Evolutionary conservation across 2,329 filamentous ascomycete genomes (phyloP).

Genomic region (Epichloe typhina): DNA sequence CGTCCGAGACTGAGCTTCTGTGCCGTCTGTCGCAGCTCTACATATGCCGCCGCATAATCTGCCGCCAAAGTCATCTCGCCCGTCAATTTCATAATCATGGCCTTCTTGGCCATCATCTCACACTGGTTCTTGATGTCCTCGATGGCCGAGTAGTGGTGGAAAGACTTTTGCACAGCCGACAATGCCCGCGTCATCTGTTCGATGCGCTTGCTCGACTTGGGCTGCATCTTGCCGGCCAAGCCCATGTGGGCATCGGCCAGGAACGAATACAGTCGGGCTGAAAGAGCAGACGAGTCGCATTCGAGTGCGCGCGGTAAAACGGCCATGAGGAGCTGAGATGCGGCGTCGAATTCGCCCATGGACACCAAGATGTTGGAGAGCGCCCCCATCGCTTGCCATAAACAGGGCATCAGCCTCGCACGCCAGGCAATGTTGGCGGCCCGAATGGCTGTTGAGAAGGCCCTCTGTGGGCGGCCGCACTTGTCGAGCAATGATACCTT

Average conservation of each 20-base stretch:
- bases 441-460: constrained; percentile 63
- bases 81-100: constrained; percentile 57
- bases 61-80: constrained; percentile 52
- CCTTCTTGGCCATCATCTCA: constrained; percentile 72
- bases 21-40: constrained; percentile 37
- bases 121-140: constrained; percentile 57
- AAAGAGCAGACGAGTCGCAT: constrained; percentile 47
- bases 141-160: constrained; percentile 49
- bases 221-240: constrained; percentile 43
- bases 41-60: constrained; percentile 52
- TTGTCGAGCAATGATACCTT: constrained; percentile 60
- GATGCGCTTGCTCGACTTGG: constrained; percentile 31
- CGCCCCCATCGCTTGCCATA: constrained; percentile 61
- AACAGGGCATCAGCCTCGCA: constrained; percentile 50
- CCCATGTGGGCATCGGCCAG: constrained; percentile 73
- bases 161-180: constrained; percentile 48
- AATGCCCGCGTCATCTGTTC: constrained; percentile 47
- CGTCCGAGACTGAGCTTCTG: constrained; percentile 16
- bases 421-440: constrained; percentile 63
- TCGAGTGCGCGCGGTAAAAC: constrained; percentile 68
- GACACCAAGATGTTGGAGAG: constrained; percentile 57
- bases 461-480: constrained; percentile 56
- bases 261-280: constrained; percentile 53
- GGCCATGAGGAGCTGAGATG: constrained; percentile 49
- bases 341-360: constrained; percentile 57